Conservation (phyloP, 2,329 filamentous ascomycete genomes). For the Apiospora sp. region DNA sequence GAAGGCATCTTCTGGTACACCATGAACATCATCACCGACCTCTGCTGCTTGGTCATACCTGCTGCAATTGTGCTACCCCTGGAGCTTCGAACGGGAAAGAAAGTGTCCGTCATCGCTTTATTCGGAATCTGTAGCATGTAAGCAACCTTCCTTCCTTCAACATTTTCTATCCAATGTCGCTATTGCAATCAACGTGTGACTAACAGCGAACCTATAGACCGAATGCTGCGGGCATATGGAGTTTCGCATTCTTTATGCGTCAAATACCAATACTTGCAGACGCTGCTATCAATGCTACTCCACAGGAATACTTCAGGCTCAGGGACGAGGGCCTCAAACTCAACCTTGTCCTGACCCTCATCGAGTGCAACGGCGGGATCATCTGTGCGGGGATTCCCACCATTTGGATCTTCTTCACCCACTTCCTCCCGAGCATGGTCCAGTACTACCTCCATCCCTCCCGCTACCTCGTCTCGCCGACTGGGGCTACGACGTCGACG, state of each 20-base stretch:
- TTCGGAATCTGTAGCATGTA: neutral
- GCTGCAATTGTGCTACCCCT: conserved; percentile 1
- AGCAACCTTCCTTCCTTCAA: neutral
- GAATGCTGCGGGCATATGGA: neutral
- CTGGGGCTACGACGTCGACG: neutral
- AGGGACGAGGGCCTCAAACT: neutral
- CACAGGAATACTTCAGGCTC: neutral
- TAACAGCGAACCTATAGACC: neutral
- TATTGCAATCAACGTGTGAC: neutral
- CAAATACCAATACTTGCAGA: too few species aligned
- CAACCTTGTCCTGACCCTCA: neutral
- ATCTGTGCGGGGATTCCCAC: conserved; percentile 4
- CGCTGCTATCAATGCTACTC: neutral
- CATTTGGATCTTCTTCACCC: neutral
- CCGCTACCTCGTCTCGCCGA: neutral
- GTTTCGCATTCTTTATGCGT: neutral
- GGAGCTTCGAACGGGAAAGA: neutral
- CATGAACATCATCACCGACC: neutral
- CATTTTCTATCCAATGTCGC: neutral
- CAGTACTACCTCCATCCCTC: neutral
- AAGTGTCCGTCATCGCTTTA: neutral
- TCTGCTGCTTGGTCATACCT: neutral
- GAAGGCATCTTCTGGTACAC: neutral
- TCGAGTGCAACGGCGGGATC: neutral
- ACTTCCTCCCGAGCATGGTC: conserved; percentile 7